These are phyloP conservation scores for Leccinum longicurvipes DNA, from an alignment of 768 basidiomycete species.

Conservation along the genomic window DNA sequence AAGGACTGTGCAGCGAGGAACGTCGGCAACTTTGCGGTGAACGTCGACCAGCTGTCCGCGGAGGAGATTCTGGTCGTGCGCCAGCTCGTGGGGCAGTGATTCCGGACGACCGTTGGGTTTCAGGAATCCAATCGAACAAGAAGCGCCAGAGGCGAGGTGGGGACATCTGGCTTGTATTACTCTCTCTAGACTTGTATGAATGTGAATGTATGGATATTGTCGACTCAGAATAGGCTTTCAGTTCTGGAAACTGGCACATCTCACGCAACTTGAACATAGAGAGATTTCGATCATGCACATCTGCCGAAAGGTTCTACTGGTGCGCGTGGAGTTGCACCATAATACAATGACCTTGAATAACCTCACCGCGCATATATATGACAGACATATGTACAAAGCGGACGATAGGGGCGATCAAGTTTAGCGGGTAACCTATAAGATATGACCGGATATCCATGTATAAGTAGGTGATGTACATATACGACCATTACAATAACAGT, in stretches of 20 bases:
- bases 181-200: not conserved
- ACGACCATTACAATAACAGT: too few species aligned
- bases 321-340: not conserved
- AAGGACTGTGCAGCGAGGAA: conserved; percentile 64
- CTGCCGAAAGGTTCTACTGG: not conserved
- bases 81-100: conserved; percentile 38
- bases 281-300: not conserved
- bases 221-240: not conserved
- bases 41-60: conserved; percentile 62
- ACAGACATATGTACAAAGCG: not conserved
- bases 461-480: not conserved
- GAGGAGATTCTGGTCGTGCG: conserved; percentile 72
- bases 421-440: not conserved
- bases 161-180: conserved; percentile 9
- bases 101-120: not conserved
- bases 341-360: not conserved
- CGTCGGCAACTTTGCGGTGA: conserved; percentile 54
- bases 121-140: not conserved
- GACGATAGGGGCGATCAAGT: not conserved
- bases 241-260: not conserved
- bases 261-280: not conserved
- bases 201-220: not conserved
- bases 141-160: not conserved
- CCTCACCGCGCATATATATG: too few species aligned
- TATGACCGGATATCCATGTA: not conserved